phyloP scores from a whole-genome alignment of 192 early-diverging fungal species.

The Mortierella claussenii region DNA sequence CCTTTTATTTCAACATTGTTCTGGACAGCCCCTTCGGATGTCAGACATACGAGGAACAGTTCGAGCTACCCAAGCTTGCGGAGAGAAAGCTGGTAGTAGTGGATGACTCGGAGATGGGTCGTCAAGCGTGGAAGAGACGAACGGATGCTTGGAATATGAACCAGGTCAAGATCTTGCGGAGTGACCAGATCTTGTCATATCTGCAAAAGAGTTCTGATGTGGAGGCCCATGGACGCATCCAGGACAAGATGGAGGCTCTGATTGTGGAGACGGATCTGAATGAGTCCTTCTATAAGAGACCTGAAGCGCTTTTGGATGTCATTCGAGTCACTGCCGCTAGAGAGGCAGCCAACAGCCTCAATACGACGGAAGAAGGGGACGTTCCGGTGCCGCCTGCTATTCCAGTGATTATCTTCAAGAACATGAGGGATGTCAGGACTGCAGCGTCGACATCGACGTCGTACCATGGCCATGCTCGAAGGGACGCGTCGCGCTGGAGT shows the following conservation, averaged over 20 bases:
- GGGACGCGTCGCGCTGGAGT: slow-evolving; percentile 40
- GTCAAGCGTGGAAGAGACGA: slow-evolving; percentile 40
- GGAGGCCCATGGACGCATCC: not conserved
- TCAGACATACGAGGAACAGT: slow-evolving; percentile 40
- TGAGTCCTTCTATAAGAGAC: slow-evolving; percentile 9
- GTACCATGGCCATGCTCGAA: slow-evolving; percentile 33
- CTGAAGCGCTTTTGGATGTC: slow-evolving; percentile 32
- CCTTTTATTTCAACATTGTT: slow-evolving; percentile 61
- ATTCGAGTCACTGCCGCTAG: slow-evolving; percentile 9
- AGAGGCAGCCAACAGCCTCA: no score
- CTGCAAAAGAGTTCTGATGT: slow-evolving; percentile 2
- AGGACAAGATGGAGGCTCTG: slow-evolving; percentile 42
- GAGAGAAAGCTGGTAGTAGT: slow-evolving; percentile 44
- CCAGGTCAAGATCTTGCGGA: slow-evolving; percentile 27
- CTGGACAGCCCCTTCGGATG: slow-evolving; percentile 46
- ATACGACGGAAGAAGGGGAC: not conserved
- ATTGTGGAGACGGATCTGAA: slow-evolving; percentile 41
- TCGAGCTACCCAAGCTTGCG: slow-evolving; percentile 29
- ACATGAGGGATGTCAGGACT: slow-evolving; percentile 33
- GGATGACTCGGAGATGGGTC: slow-evolving; percentile 27
- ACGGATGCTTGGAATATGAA: slow-evolving; percentile 36
- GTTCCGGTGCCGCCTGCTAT: not conserved
- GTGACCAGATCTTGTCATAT: slow-evolving; percentile 24
- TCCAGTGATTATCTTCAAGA: slow-evolving; percentile 48
- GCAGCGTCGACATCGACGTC: slow-evolving; percentile 24